Evolutionary conservation across 208 protist species (phyloP), one percentile per base, ranked within the genome.

Genomic region (Porcisia deanei): DNA sequence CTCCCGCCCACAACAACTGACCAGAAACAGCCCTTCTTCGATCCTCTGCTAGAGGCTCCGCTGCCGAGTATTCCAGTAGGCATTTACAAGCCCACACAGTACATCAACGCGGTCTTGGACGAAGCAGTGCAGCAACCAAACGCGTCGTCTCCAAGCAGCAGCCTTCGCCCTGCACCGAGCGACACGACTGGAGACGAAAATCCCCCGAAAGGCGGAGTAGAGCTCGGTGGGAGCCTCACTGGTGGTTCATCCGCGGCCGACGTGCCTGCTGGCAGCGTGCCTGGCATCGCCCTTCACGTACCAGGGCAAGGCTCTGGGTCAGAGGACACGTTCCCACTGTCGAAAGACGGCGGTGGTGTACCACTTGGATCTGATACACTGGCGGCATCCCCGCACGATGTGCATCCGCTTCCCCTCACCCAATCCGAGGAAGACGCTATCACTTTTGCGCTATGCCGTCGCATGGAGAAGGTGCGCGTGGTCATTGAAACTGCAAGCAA

Each of bases 401-500:
- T 12, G 45, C 61, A 49, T 34, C 1, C 59, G 14, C 68, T 84
- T 10, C 79, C 72, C 16, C 75, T 86, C 14, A 75, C 58, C 18
- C 77, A 80, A 37, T 64, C 10, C 2, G 85, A 90, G 7, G 88
- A 92, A 65, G 80, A 87, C 61, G 63, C 67, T 45, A 88, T 91
- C 63, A 82, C 84, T 30, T 70, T 84, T 75, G 80, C 79, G 3
- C 88, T 92, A n/a, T 75, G 85, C 54, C 79, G 83, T 53, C 88
- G 92, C 49, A 76, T 96, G 39, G 77, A 80, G 52, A 69, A 73
- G 18, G 41, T 89, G 20, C 65, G 71, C 22, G 71, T 94, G 6
- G 39, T 47, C 22, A 83, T 93, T 4, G 86, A 93, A 54, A 73
- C 83, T 2, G 82, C 90, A 6, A 85, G 84, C 74, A 93, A 94